Evolutionary conservation across 2,329 filamentous ascomycete species (phyloP), one percentile per base, ranked within the genome.

Genomic region (Cladosporium phlei): DNA sequence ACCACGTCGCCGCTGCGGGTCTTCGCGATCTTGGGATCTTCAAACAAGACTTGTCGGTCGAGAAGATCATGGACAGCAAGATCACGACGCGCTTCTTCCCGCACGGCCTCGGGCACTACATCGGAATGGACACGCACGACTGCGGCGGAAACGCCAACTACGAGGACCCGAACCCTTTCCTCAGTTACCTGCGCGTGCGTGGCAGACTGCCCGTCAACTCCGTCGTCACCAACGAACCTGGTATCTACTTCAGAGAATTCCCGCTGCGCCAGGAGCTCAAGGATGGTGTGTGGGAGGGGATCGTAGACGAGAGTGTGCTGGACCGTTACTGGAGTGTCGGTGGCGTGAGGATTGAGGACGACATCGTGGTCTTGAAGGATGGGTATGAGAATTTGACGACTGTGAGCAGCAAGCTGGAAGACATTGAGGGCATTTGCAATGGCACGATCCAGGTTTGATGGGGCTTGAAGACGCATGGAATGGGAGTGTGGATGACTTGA

Each of bases 181-280:
- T 96, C 69, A 77, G 81, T 44, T 97, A 96, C 62, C 71, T 98
- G 50, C 77, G 93, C 34, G 83, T 95, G 29, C 75, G 93, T 44
- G 62, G 62, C 10, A 53, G 44, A 12, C 19, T 64, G 45, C 60
- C 58, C 11, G 58, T 54, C 9, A 85, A 86, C 6, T 84, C 84
- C 39, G 88, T 98, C 19, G 83, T 98, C 44, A 98, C 93, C 0
- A 91, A 97, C 29, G 93, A 98, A 72, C 93, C 93, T 10, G 93
- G 93, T 16, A 82, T 83, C 29, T 90, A 90, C 66, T 90, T 90
- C 67, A 84, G 82, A 63, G 74, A 77, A 27, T 83, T 80, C 46
- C 88, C 86, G 53, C 78, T 90, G 50, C 78, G 88, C 68, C 78
- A 79, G 16, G 83, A 82, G 61, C 78, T 86, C 61, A 73, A 85